Evolutionary conservation across 2,329 filamentous ascomycete species (phyloP), one percentile per base, ranked within the genome.

Genomic region (Nothopassalora personata): DNA sequence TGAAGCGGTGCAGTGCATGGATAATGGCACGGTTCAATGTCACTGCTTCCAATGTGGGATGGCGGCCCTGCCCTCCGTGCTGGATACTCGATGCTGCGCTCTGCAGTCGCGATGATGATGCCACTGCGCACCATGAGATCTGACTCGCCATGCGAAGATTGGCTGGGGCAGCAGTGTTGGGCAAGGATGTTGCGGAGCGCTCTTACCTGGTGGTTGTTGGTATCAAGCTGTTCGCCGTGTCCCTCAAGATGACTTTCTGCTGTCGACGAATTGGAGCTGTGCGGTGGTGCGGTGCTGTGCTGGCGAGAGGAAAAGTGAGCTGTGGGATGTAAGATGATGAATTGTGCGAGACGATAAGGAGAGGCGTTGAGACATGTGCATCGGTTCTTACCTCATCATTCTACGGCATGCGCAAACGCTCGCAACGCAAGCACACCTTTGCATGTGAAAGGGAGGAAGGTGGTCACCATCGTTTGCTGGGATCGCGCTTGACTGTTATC

Each of bases 341-440:
- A 3, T 23, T 34, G n/a, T 34, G 43, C 6, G 53, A 55, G 10
- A 55, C 15, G 27, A 33, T 19, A 30, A 43, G 30, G 18, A 15
- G 34, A n/a, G 27, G 19, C 28, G 52, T 55, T 55, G 53, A 55
- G 53, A 33, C 28, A 55, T 55, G 53, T 55, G 53, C 53, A 9
- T 55, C 53, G n/a, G 27, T 34, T 55, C 53, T 55, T 55, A 55
- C 53, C 53, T 48, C 52, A 54, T 48, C 52, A 54, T 34, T 46
- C 27, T 30, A 47, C 39, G 28, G 11, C n/a, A 43, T 49, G 46
- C 46, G 13, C 18, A 45, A 27, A 46, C 28, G 34, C 19, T 28
- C 39, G 52, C 52, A 6, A 33, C 18, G 49, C 49, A 27, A 19
- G 49, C 49, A 52, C 19, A n/a, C 31, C 23, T 54, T 54, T 45